Evolutionary conservation across 345 rosid species (phyloP).

Genomic region (Clarkia xantiana): DNA sequence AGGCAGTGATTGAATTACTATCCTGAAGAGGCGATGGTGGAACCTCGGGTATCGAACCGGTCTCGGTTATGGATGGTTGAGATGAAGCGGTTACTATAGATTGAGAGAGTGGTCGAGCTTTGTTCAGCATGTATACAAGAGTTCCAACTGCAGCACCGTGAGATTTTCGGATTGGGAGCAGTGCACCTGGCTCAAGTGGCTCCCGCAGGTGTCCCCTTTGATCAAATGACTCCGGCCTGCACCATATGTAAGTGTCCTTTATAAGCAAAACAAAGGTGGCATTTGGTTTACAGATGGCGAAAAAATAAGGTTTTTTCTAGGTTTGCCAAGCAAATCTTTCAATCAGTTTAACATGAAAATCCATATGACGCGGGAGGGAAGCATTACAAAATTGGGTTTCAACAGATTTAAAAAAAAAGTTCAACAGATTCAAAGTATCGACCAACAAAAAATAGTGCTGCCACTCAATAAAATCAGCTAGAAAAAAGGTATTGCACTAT

Average conservation of each 20-base stretch:
- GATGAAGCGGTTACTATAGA: conserved; percentile 14
- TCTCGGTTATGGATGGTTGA: conserved; percentile 4
- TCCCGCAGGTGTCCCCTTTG: conserved; percentile 29
- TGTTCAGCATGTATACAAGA: conserved; percentile 66
- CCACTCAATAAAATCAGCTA: too few relatives aligned
- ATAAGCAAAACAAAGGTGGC: neutral
- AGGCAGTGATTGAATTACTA: conserved; percentile 22
- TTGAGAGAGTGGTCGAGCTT: conserved; percentile 75
- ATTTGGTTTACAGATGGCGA: too few relatives aligned
- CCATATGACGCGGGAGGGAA: too few relatives aligned
- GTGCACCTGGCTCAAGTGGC: conserved; percentile 33
- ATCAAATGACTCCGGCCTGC: conserved; percentile 54
- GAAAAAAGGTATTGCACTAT: too few relatives aligned
- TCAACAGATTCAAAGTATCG: too few relatives aligned
- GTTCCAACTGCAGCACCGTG: conserved; percentile 90
- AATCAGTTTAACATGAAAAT: too few relatives aligned
- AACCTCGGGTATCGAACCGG: conserved; percentile 8
- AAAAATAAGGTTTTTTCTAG: too few relatives aligned
- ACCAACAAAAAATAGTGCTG: too few relatives aligned
- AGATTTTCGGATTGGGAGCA: conserved; percentile 37
- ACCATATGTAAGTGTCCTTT: too few relatives aligned
- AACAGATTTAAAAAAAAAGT: too few relatives aligned
- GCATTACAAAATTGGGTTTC: too few relatives aligned
- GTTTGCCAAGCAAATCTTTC: too few relatives aligned
- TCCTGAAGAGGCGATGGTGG: conserved; percentile 13